Evolutionary conservation across 495 filamentous ascomycete species (phyloP), one percentile per base, ranked within the genome.

Genomic region (Pseudoneurospora amorphoporcata): DNA sequence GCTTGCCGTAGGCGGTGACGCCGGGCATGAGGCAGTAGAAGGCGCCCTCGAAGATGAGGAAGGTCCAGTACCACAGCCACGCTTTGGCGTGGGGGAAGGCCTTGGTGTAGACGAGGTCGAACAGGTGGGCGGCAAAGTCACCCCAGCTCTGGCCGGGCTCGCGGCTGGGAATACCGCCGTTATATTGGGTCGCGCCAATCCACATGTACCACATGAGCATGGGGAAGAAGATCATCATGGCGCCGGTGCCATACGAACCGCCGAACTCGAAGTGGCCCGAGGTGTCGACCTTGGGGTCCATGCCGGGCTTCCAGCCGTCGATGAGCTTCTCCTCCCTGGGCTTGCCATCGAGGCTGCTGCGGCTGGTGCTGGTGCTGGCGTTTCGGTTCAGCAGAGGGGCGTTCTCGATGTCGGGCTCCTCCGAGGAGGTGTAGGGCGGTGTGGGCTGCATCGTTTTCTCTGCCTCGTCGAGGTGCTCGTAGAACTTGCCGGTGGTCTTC

Each of bases 131-230:
- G 68, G 88, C 82, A 76, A 97, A 98, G 9, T 94, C 88, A 10
- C 72, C 71, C 71, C 86, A 85, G 78, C 83, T 88, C 84, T 98
- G 87, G 39, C 86, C 91, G 69, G 85, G 78, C n/a, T 82, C 82
- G 38, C 88, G 92, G 70, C 81, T 81, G 29, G 95, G 95, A 72
- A 96, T 85, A 74, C 92, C 89, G 73, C 94, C 94, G 82, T 92
- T 84, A 80, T 97, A 99, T 81, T 94, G 95, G 65, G 90, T 93
- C 45, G 94, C 92, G 39, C 95, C 95, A 79, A 97, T 90, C 95
- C 95, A 99, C 93, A 99, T 95, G 84, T 97, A 98, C 85, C 91
- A 98, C 95, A 99, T 99, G 74, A 99, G 85, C 58, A 91, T 42
- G 14, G 95, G 95, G 81, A 98, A 99, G 68, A 89, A 90, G 73